These are phyloP conservation scores for Pascua guehoae DNA, from an alignment of 1,284 basidiomycete species.

Conservation along the genomic window DNA sequence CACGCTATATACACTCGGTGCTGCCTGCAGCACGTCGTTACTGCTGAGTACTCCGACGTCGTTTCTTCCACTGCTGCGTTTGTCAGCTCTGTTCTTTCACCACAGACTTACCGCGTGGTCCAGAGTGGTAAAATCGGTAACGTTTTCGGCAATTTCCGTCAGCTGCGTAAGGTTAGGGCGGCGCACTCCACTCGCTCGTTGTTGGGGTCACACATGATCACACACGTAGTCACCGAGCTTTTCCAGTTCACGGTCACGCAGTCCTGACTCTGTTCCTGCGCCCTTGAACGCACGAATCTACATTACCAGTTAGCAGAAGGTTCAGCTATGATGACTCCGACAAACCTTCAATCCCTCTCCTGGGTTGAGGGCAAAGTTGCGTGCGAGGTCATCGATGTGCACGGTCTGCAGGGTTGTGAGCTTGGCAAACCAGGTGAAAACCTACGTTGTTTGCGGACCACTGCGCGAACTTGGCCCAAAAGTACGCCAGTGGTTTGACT, in stretches of 20 bases:
- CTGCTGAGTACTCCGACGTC: neutral
- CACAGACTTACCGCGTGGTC: constrained; percentile 36
- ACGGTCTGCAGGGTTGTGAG: constrained; percentile 55
- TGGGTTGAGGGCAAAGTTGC: constrained; percentile 84
- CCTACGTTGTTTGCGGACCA: constrained; percentile 54
- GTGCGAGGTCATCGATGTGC: constrained; percentile 81
- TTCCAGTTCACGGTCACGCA: constrained; percentile 63
- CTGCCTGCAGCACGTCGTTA: too few relatives aligned
- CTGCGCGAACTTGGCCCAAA: constrained; percentile 80
- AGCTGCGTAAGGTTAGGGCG: constrained; percentile 20
- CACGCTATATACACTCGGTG: too few relatives aligned
- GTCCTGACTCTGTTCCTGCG: constrained; percentile 60
- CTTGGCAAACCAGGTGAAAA: neutral
- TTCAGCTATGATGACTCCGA: neutral
- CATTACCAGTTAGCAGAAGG: neutral
- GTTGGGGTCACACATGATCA: neutral
- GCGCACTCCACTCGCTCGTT: neutral
- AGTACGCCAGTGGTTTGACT: constrained; percentile 77
- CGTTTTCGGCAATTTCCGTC: constrained; percentile 25
- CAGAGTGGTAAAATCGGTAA: constrained; percentile 36
- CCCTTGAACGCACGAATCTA: constrained; percentile 72
- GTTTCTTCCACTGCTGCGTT: constrained; percentile 23
- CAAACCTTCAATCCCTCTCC: constrained; percentile 66
- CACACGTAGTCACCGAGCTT: constrained; percentile 60
- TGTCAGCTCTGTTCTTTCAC: neutral